phyloP scores from a whole-genome alignment of 768 basidiomycete species.

The Termitomyces sp. region DNA sequence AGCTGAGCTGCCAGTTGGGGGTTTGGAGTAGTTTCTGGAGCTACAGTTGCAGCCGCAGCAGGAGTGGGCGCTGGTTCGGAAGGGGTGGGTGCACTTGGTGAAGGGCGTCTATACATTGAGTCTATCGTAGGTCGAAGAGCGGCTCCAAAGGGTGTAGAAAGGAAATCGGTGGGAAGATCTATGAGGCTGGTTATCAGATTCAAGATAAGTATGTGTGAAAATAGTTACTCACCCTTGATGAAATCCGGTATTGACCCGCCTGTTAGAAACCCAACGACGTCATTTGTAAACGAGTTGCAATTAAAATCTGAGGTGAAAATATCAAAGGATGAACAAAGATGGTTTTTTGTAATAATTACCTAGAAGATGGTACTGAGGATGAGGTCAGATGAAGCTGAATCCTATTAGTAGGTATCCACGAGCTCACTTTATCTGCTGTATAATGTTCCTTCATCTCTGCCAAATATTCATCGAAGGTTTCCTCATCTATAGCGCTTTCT shows the following conservation, averaged over 20 bases:
- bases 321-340: background rate
- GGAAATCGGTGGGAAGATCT: conserved; percentile 80
- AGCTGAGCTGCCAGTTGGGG: conserved; percentile 47
- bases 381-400: background rate
- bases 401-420: background rate
- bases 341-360: conserved; percentile 29
- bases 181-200: background rate
- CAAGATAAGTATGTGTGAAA: background rate
- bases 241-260: conserved; percentile 75
- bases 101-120: conserved; percentile 70
- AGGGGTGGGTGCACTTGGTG: conserved; percentile 32
- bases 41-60: conserved; percentile 7
- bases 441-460: conserved; percentile 70
- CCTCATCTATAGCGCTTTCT: conserved; percentile 73
- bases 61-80: conserved; percentile 19
- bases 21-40: conserved; percentile 31
- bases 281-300: conserved; percentile 92
- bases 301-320: conserved; percentile 62
- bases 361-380: conserved; percentile 75
- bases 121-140: conserved; percentile 89
- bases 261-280: conserved; percentile 81
- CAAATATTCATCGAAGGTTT: conserved; percentile 83
- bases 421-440: conserved; percentile 79
- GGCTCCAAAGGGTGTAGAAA: conserved; percentile 84
- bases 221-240: conserved; percentile 56